phyloP scores from a whole-genome alignment of 2,329 filamentous ascomycete genomes.

The Dactylonectria estremocensis region DNA sequence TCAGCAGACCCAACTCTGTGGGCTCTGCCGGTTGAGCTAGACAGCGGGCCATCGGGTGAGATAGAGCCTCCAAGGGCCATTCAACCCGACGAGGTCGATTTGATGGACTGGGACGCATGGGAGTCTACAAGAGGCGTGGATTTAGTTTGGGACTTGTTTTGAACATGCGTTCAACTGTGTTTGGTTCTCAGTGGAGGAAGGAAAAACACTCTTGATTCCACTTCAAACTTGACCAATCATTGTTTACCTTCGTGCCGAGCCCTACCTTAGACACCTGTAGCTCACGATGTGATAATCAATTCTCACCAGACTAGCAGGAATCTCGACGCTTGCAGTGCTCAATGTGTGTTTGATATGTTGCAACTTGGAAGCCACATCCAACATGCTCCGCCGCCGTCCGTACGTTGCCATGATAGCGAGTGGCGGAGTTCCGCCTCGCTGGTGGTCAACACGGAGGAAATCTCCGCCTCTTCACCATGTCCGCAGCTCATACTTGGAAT shows the following conservation, averaged over 20 bases:
- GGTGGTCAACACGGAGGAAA: background rate
- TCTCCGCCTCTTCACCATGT: background rate
- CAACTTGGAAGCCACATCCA: background rate
- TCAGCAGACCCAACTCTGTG: slow-evolving; percentile 31
- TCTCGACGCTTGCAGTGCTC: too few relatives aligned
- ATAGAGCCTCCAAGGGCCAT: background rate
- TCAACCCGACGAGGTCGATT: background rate
- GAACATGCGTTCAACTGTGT: background rate
- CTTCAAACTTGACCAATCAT: background rate
- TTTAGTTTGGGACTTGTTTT: slow-evolving; percentile 33
- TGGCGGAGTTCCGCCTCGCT: slow-evolving; percentile 30
- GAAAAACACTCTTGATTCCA: too few relatives aligned
- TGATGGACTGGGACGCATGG: slow-evolving; percentile 41
- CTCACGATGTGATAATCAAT: too few relatives aligned
- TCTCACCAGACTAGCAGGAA: too few relatives aligned
- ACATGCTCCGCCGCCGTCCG: background rate
- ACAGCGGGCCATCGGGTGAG: slow-evolving; percentile 4
- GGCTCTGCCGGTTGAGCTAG: slow-evolving; percentile 10
- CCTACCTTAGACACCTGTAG: too few relatives aligned
- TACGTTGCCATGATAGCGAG: background rate
- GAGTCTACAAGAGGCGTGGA: slow-evolving; percentile 34
- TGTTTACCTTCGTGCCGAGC: too few relatives aligned
- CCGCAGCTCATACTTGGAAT: background rate
- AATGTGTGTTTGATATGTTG: too few relatives aligned
- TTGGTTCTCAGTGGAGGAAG: too few relatives aligned